Evolutionary conservation across 257 asterid genomes (phyloP), one percentile per base, ranked within the genome.

Genomic region (Solanum habrochaites): DNA sequence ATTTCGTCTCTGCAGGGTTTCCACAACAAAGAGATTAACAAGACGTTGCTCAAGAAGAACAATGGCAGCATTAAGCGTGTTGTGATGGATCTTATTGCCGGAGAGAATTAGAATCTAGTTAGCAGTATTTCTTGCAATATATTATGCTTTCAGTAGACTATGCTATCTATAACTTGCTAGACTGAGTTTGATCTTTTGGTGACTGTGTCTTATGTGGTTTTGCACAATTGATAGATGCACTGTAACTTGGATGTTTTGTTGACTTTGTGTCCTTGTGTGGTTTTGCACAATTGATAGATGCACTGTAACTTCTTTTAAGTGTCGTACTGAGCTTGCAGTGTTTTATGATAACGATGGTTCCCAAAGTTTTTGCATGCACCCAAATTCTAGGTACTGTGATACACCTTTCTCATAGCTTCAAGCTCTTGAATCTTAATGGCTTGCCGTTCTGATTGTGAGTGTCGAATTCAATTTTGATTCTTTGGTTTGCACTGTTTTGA

Each of bases 41-140:
- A 85, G 89, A 87, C 69, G 92, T 89, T 97, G 89, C 92, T 95
- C 90, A 88, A 91, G 95, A 94, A 97, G 98, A 94, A 95, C 75
- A 91, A 93, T 25, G 96, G 98, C 83, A 94, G 98, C 45, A 93
- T 97, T 81, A 94, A 91, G 92, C 95, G 94, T 2, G 97, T 92
- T 15, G 98, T 94, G 40, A 92, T 97, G 99, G 97, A 94, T 87
- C 98, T 95, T 40, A 89, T 94, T 23, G 87, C 88, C 58, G 90
- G 86, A 11, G 95, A 94, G 91, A 74, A 60, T 23, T 91, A 89
- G 82, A 42, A 80, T 21, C 67, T 27, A 80, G 43, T 29, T 49
- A 31, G 20, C 21, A 49, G 42, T 47, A 80, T 18, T 18, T 80
- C 25, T 47, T 13, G 31, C 85, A 80, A 25, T 80, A 80, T 18